Conservation (phyloP, 805 yeast genomes). For the Saturnispora mendoncae region DNA sequence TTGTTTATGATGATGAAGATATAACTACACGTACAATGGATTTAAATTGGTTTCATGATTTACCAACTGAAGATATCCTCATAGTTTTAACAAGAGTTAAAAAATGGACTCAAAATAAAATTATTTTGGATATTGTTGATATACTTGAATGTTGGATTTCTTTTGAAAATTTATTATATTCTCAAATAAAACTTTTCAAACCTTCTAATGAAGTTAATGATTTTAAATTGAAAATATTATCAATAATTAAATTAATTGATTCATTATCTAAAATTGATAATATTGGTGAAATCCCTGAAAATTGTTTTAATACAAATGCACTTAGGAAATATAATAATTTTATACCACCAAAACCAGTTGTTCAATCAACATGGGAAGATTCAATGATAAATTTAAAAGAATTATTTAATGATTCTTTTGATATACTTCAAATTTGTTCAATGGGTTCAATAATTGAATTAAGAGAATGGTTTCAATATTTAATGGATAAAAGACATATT, state of each 20-base stretch:
- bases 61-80: slow-evolving; percentile 11
- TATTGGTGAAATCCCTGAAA: slow-evolving; percentile 14
- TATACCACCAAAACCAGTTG: slow-evolving; percentile 35
- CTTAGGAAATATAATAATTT: slow-evolving; percentile 41
- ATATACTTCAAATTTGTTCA: slow-evolving; percentile 27
- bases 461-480: slow-evolving; percentile 19
- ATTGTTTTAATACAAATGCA: slow-evolving; percentile 38
- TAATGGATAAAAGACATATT: slow-evolving; percentile 23
- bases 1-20: slow-evolving; percentile 69
- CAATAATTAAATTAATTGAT: slow-evolving; percentile 1
- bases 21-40: slow-evolving; percentile 57
- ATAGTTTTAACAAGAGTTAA: background rate
- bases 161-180: background rate
- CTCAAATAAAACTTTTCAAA: background rate
- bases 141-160: slow-evolving; percentile 6
- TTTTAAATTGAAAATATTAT: background rate
- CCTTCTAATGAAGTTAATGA: background rate
- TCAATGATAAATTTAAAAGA: slow-evolving; percentile 16
- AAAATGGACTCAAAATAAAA: slow-evolving; percentile 6
- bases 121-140: slow-evolving; percentile 1
- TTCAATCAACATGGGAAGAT: slow-evolving; percentile 16
- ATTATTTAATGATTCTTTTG: slow-evolving; percentile 32
- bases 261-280: background rate
- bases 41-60: slow-evolving; percentile 30
- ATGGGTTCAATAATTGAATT: slow-evolving; percentile 25